phyloP scores from a whole-genome alignment of 192 early-diverging fungal genomes.

The Chytriomyces hyalinus region DNA sequence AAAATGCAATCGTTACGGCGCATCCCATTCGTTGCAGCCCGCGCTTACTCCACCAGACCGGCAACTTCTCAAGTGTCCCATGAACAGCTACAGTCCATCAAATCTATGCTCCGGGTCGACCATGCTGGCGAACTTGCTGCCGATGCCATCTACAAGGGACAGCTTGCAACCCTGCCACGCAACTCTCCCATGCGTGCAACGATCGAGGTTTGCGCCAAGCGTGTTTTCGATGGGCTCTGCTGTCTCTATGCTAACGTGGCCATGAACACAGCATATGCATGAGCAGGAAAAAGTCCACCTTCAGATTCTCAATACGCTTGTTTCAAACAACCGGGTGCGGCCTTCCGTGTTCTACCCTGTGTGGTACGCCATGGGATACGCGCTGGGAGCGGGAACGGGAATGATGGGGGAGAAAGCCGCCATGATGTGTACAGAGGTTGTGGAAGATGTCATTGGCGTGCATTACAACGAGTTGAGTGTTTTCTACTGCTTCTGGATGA shows the following conservation, averaged over 20 bases:
- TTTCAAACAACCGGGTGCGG: slow-evolving; percentile 78
- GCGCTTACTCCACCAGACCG: too few relatives aligned
- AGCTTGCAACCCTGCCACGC: slow-evolving; percentile 76
- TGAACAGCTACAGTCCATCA: slow-evolving; percentile 28
- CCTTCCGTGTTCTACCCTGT: slow-evolving; percentile 85
- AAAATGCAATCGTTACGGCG: too few relatives aligned
- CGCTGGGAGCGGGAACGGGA: slow-evolving; percentile 84
- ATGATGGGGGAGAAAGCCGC: slow-evolving; percentile 88
- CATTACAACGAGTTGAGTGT: slow-evolving; percentile 90
- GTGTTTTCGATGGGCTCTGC: neutral
- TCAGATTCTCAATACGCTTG: slow-evolving; percentile 74
- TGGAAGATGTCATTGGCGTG: slow-evolving; percentile 92
- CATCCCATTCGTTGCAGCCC: too few relatives aligned
- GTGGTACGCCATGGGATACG: slow-evolving; percentile 85
- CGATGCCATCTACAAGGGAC: slow-evolving; percentile 95
- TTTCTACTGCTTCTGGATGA: neutral
- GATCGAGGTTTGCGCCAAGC: slow-evolving; percentile 59
- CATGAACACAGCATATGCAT: slow-evolving; percentile 80
- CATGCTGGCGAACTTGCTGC: slow-evolving; percentile 97
- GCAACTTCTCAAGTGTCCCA: neutral
- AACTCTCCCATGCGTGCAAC: slow-evolving; percentile 71
- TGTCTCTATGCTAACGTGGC: slow-evolving; percentile 1
- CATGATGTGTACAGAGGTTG: slow-evolving; percentile 99
- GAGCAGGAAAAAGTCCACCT: slow-evolving; percentile 92
- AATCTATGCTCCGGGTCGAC: slow-evolving; percentile 86